Conservation (phyloP, 2,329 filamentous ascomycete genomes). For the Mycosphaerella sp. region DNA sequence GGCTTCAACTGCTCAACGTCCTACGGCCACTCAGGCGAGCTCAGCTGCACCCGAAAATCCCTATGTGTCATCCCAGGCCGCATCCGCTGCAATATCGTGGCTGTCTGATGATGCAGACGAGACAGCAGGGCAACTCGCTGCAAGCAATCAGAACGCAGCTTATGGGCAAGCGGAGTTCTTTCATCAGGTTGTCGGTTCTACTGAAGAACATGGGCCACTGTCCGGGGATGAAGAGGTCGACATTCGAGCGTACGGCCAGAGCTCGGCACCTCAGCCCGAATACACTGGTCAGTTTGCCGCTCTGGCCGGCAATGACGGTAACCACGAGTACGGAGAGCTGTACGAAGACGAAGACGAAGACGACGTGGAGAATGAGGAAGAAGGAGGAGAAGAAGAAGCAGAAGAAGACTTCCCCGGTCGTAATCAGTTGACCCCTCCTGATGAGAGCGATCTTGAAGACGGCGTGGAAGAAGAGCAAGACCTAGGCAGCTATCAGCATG, state of each 20-base stretch:
- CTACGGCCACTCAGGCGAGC: slow-evolving; percentile 2
- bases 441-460: slow-evolving; percentile 9
- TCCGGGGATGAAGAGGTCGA: background rate
- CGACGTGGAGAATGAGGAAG: slow-evolving; percentile 6
- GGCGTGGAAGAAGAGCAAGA: slow-evolving; percentile 12
- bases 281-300: slow-evolving; percentile 13
- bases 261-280: background rate
- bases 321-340: slow-evolving; percentile 13
- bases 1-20: background rate
- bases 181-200: slow-evolving; percentile 2
- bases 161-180: slow-evolving; percentile 12
- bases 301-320: slow-evolving; percentile 10
- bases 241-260: background rate
- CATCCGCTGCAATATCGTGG: slow-evolving; percentile 20
- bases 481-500: slow-evolving; percentile 17
- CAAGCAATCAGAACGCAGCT: slow-evolving; percentile 1
- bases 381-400: slow-evolving; percentile 4
- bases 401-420: background rate
- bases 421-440: background rate
- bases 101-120: slow-evolving; percentile 22
- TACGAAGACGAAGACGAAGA: slow-evolving; percentile 17
- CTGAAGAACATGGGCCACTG: background rate
- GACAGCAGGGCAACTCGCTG: background rate
- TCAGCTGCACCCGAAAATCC: slow-evolving; percentile 14
- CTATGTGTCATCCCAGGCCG: slow-evolving; percentile 18